Base-by-base conservation (phyloP, 108 stramenopile species). In the Cyclotella choctawhatcheeana region DNA sequence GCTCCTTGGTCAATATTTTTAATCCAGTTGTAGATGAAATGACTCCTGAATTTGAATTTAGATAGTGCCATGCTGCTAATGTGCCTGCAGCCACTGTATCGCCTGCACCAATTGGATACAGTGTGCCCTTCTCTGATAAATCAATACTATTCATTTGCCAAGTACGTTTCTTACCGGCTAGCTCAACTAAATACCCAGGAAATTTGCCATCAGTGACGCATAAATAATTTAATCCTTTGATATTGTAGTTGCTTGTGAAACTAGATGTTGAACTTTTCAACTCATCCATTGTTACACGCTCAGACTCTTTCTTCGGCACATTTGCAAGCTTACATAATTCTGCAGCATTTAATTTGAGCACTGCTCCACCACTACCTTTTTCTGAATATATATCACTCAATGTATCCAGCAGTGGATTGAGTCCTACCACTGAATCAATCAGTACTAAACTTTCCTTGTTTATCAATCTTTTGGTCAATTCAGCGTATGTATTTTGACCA, bases 101-200 rank as follows among this genome's bases (percentile, higher is more conserved):
- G 2, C 94, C 94, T 5, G 94, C 94, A 2, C 94, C 94, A 71
- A 95, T 92, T 0, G 94, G 94, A 67, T 83, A 95, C 29, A 95
- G 48, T 43, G 58, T 64, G 12, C 27, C 62, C 54, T 61, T 13
- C 8, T 50, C 43, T 40, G 73, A 56, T 22, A 85, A 31, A 56
- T 79, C 81, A 25, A 87, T 79, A 10, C 82, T 69, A 8, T 77
- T 71, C 12, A 89, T 29, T 64, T 74, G 44, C 69, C 79, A 87
- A 12, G 86, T 64, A 4, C 61, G 62, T 20, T 71, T 43, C 8
- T 45, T 26, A 25, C 70, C 20, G 3, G 73, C 64, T 18, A 82
- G 35, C 47, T 77, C 61, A 34, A 76, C 83, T 48, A 93, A 73
- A 67, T 91, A 86, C 0, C 84, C 88, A 2, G 85, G 84, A 66